phyloP scores from a whole-genome alignment of 2,329 filamentous ascomycete genomes.

The Fusarium virguliforme region DNA sequence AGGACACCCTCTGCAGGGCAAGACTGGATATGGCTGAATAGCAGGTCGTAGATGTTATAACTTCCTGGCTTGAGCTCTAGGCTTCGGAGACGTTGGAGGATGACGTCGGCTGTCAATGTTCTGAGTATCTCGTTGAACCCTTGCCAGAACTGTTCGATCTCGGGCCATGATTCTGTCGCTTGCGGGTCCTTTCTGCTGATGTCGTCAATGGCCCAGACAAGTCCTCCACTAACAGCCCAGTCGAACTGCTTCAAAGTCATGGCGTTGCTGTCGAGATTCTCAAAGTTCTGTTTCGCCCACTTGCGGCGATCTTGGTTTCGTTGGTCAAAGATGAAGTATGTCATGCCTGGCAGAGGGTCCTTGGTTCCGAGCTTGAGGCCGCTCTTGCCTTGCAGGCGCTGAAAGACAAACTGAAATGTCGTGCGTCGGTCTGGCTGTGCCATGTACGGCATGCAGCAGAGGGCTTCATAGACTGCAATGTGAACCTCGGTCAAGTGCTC shows the following conservation, averaged over 20 bases:
- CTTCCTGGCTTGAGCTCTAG: conserved; percentile 76
- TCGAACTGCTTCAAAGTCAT: conserved; percentile 85
- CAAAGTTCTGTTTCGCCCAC: conserved; percentile 60
- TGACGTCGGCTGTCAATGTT: conserved; percentile 79
- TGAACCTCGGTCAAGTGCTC: conserved; percentile 73
- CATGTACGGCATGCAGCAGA: conserved; percentile 88
- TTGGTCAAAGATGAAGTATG: conserved; percentile 81
- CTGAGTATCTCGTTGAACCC: conserved; percentile 82
- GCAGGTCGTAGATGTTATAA: conserved; percentile 77
- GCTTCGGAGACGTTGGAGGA: conserved; percentile 83
- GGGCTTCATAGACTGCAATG: conserved; percentile 87
- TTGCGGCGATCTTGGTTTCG: conserved; percentile 70
- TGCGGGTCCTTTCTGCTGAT: conserved; percentile 67
- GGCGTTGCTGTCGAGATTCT: conserved; percentile 68
- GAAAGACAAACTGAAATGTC: conserved; percentile 87
- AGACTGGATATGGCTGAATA: conserved; percentile 69
- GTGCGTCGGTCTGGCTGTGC: conserved; percentile 66
- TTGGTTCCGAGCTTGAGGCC: conserved; percentile 83
- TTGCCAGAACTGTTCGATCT: conserved; percentile 84
- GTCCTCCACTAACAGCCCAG: conserved; percentile 84
- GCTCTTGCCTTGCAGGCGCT: conserved; percentile 79
- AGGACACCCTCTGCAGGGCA: conserved; percentile 72
- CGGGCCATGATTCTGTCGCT: conserved; percentile 56
- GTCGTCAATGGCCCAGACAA: conserved; percentile 76
- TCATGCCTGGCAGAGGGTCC: conserved; percentile 85